Percentiles rank a stretch among this genome's conserved stretches.
Conservation (phyloP, 345 rosid genomes). For the Heritiera littoralis region DNA sequence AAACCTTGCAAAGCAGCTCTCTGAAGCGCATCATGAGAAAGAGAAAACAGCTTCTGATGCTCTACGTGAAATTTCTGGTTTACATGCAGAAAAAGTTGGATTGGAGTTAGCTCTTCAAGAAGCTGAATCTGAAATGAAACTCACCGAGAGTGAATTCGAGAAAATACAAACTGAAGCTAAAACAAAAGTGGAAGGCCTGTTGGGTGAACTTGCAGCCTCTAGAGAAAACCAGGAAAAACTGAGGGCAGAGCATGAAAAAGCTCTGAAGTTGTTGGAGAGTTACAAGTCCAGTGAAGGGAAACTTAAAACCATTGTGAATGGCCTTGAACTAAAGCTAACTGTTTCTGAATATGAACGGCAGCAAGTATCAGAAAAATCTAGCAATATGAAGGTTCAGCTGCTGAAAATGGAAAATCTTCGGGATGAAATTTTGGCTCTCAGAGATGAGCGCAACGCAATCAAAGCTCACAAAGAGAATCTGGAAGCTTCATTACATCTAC, state of each 20-base stretch:
- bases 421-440: slow-evolving; percentile 34
- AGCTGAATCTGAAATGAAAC: slow-evolving; percentile 15
- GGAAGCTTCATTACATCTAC: slow-evolving; percentile 30
- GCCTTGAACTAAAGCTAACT: slow-evolving; percentile 52
- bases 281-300: slow-evolving; percentile 47
- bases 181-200: slow-evolving; percentile 32
- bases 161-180: slow-evolving; percentile 29
- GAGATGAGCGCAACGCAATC: slow-evolving; percentile 33
- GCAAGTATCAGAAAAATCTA: slow-evolving; percentile 39
- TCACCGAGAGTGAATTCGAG: slow-evolving; percentile 30
- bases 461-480: slow-evolving; percentile 39
- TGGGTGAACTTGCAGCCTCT: slow-evolving; percentile 38
- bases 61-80: slow-evolving; percentile 25
- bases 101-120: slow-evolving; percentile 33
- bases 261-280: slow-evolving; percentile 35
- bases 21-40: slow-evolving; percentile 29
- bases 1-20: slow-evolving; percentile 32
- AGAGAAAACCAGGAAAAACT: slow-evolving; percentile 36
- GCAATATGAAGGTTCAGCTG: slow-evolving; percentile 36
- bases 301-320: slow-evolving; percentile 36
- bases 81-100: slow-evolving; percentile 33
- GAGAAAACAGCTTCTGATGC: slow-evolving; percentile 39
- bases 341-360: slow-evolving; percentile 56
- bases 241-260: slow-evolving; percentile 35
- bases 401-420: slow-evolving; percentile 37